Base-by-base conservation (phyloP, 176 grass and related monocot genomes). In the Microstegium vimineum region DNA sequence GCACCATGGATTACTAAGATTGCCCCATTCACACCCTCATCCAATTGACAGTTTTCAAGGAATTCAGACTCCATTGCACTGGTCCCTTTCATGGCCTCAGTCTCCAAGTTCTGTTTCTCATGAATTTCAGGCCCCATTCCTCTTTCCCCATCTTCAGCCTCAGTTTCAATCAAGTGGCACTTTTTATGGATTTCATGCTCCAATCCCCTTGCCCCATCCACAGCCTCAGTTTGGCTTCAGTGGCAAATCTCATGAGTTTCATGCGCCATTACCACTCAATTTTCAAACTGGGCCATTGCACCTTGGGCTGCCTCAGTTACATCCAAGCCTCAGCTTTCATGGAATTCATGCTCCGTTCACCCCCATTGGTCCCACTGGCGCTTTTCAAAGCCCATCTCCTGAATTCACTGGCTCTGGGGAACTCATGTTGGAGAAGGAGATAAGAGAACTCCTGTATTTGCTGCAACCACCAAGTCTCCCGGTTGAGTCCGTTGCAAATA, bases 351-450 rank as follows among this genome's bases (percentile, higher is more conserved):
- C 52, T 76, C 33, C 33, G 7, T 5, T 62, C 7, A 4, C 18
- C 22, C 35, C 45, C 45, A 45, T 31, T 84, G 46, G 56, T 46
- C 72, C 42, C 26, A 20, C 13, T 61, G 51, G 66, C 71, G 8
- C 40, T 54, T 54, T 22, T 10, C 59, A 66, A 34, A 56, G 60
- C 32, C 67, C 31, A 34, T 56, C 41, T 61, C 14, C 51, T 41
- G 35, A 62, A 40, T 62, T 23, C 68, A 20, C 54, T 46, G 6
- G 26, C 68, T 60, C 45, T 10, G 17, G n/a, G 27, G 33, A 25
- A 62, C 32, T 17, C 49, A 88, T 72, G 76, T 67, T 97, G 68
- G 94, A 94, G 82, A 56, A 76, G 22, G 83, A 97, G 73, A 90
- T 94, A n/a, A 83, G 83, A 47, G 75, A 79, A 57, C 41, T 97